Evolutionary conservation across 2,329 filamentous ascomycete genomes (phyloP), one percentile per base, ranked within the genome.

Genomic region (Alternaria consortialis): DNA sequence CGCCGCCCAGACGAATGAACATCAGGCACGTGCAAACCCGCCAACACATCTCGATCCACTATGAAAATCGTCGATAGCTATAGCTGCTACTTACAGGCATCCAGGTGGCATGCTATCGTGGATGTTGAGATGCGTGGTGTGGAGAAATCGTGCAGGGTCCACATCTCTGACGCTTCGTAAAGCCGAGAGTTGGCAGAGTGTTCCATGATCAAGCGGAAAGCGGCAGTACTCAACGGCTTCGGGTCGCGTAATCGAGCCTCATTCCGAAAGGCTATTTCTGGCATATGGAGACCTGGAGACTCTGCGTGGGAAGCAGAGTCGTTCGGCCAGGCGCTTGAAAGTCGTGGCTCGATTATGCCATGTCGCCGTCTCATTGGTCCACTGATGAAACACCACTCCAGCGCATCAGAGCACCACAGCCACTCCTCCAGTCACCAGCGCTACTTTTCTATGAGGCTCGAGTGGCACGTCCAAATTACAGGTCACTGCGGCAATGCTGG

Each of bases 341-440:
- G 43, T 47, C 48, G 46, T 59, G 34, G 54, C 42, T 61, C 47
- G 15, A 48, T 47, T 34, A 57, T 56, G 62, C 58, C 63, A 60
- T 56, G 13, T 7, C 40, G 55, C 43, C 51, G 46, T 64, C 56
- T 67, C 57, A 76, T 74, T 74, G 74, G 74, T 42, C 55, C 31
- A 23, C 27, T 23, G 46, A 55, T 74, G 73, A 76, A 76, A 75
- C 73, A 65, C 52, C 48, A 52, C 59, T 61, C 55, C 52, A 54
- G 60, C 53, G 23, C 25, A 52, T 31, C 63, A 63, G 64, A 57
- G 63, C 64, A 70, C 67, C 25, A 67, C 68, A 59, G 70, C 75
- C 75, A 77, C 52, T 77, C 72, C 61, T 72, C 68, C 62, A 62
- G 57, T 68, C 63, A 66, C 53, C 62, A 32, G 51, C 54, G 39